These are phyloP conservation scores for Beta macrorhiza DNA, from an alignment of 179 eudicot genomes.

Conservation along the genomic window DNA sequence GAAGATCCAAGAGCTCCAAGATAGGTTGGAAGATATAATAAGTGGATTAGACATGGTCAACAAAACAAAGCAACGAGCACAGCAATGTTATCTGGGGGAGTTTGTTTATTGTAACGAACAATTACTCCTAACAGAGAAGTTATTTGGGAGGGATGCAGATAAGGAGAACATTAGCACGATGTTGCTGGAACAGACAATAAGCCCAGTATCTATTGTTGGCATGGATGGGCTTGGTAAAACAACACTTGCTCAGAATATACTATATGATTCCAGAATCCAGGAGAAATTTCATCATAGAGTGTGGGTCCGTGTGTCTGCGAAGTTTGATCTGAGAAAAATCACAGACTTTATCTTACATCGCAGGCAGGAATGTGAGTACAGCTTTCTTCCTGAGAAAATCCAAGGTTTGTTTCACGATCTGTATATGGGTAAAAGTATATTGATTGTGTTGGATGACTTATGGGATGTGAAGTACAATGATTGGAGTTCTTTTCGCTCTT, in stretches of 20 bases:
- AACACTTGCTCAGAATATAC: neutral
- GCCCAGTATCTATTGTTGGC: slow-evolving; percentile 19
- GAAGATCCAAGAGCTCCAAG: slow-evolving; percentile 14
- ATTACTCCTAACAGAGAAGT: neutral
- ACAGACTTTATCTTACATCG: neutral
- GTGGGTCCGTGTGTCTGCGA: neutral
- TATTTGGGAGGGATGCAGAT: slow-evolving; percentile 15
- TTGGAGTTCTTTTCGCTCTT: slow-evolving; percentile 12
- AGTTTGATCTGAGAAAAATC: neutral
- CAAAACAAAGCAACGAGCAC: neutral
- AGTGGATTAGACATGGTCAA: slow-evolving; percentile 6
- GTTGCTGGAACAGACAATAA: neutral
- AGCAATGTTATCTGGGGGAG: neutral
- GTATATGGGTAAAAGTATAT: neutral
- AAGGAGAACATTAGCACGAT: neutral
- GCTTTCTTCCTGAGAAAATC: neutral
- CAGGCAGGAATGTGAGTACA: slow-evolving; percentile 5
- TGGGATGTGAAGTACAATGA: slow-evolving; percentile 24
- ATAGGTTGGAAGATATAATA: neutral
- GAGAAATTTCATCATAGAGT: neutral
- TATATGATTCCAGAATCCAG: slow-evolving; percentile 1
- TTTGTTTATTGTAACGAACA: neutral
- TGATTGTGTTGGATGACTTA: slow-evolving; percentile 28
- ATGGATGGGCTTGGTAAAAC: slow-evolving; percentile 21
- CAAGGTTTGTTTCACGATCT: neutral